Conservation (phyloP, 1,139 yeast genomes). For the Candida gigantensis region DNA sequence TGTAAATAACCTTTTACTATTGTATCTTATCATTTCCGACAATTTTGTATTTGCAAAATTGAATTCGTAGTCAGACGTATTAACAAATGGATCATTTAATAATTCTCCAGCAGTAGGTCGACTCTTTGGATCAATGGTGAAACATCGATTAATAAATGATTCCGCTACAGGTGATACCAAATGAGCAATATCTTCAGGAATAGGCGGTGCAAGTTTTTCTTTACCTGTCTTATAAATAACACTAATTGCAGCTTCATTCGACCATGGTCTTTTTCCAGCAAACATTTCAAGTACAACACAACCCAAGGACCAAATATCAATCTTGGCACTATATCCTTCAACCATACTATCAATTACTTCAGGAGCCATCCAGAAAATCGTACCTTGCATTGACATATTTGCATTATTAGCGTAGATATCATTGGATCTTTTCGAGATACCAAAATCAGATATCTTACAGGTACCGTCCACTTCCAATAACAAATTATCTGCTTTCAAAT, state of each 20-base stretch:
- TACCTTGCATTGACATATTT: slow-evolving; percentile 98
- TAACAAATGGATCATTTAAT: slow-evolving; percentile 59
- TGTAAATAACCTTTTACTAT: slow-evolving; percentile 11
- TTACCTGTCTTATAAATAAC: slow-evolving; percentile 76
- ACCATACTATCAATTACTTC: slow-evolving; percentile 88
- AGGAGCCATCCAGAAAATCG: slow-evolving; percentile 99
- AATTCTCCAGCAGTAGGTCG: slow-evolving; percentile 86
- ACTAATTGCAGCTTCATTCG: slow-evolving; percentile 74
- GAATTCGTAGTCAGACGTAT: slow-evolving; percentile 38
- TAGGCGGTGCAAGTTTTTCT: slow-evolving; percentile 87
- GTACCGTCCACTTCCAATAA: slow-evolving; percentile 89
- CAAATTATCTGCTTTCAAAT: slow-evolving; percentile 92
- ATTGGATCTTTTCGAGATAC: slow-evolving; percentile 84
- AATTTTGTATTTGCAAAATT: slow-evolving; percentile 65
- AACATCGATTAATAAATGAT: slow-evolving; percentile 74
- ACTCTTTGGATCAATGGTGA: slow-evolving; percentile 73
- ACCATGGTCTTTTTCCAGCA: slow-evolving; percentile 85
- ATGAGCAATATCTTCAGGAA: slow-evolving; percentile 79
- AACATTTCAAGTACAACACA: slow-evolving; percentile 96
- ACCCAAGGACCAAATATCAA: slow-evolving; percentile 91
- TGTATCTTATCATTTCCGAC: slow-evolving; percentile 45
- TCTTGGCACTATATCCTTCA: slow-evolving; percentile 95
- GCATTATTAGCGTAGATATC: slow-evolving; percentile 90
- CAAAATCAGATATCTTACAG: slow-evolving; percentile 95
- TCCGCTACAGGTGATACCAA: slow-evolving; percentile 58